Evolutionary conservation across 2,329 filamentous ascomycete genomes (phyloP).

Genomic region (Lachnellula subtilissima): DNA sequence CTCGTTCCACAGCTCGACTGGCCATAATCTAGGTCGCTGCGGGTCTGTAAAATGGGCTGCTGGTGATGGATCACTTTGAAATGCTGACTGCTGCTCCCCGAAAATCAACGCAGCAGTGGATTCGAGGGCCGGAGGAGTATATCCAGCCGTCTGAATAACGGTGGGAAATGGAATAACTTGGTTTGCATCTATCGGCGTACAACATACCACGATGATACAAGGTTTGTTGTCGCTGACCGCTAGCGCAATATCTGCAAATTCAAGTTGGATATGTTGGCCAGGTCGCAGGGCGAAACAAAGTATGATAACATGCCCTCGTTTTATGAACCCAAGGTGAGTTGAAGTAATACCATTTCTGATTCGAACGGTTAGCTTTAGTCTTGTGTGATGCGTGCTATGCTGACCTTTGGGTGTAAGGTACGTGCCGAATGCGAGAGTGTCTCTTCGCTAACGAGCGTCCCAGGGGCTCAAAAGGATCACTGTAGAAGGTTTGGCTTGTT

Average conservation of each 20-base stretch:
- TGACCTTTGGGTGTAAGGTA: slow-evolving; percentile 60
- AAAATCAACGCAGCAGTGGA: slow-evolving; percentile 50
- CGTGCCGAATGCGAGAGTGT: slow-evolving; percentile 61
- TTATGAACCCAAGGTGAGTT: slow-evolving; percentile 30
- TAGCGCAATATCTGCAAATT: slow-evolving; percentile 40
- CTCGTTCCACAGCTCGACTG: slow-evolving; percentile 30
- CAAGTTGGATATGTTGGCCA: slow-evolving; percentile 47
- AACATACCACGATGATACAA: slow-evolving; percentile 50
- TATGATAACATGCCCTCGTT: slow-evolving; percentile 37
- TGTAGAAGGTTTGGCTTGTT: slow-evolving; percentile 13
- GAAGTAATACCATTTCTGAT: slow-evolving; percentile 45
- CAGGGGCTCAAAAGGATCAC: slow-evolving; percentile 69
- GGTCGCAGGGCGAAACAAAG: slow-evolving; percentile 41
- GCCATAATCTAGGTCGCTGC: slow-evolving; percentile 23
- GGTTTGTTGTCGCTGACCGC: slow-evolving; percentile 44
- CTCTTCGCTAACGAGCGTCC: slow-evolving; percentile 57
- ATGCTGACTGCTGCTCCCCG: slow-evolving; percentile 29
- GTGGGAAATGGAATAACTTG: slow-evolving; percentile 44
- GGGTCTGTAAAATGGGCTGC: background rate
- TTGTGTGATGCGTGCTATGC: slow-evolving; percentile 19
- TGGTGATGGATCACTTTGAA: background rate
- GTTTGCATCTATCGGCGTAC: slow-evolving; percentile 37
- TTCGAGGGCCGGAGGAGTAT: slow-evolving; percentile 43
- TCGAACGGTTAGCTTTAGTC: slow-evolving; percentile 3
- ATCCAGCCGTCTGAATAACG: slow-evolving; percentile 46